Evolutionary conservation across 177 flowering plant species (phyloP).

Genomic region (Vitis hybrid): DNA sequence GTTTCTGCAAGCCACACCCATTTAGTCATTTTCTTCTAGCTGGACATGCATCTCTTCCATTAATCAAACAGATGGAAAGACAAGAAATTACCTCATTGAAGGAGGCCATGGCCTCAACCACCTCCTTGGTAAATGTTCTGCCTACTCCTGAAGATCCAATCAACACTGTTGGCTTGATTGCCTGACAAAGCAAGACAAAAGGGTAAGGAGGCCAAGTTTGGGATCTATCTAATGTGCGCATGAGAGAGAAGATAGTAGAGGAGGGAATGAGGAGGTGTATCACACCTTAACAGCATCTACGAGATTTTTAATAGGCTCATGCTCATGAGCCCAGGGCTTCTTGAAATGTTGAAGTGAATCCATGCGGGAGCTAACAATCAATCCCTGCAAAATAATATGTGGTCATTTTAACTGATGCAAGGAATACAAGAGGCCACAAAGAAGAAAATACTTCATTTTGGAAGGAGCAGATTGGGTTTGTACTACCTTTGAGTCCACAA

Average conservation of each 20-base stretch:
- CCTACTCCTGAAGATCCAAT: constrained; percentile 51
- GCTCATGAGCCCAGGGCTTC: constrained; percentile 66
- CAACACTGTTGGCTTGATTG: constrained; percentile 43
- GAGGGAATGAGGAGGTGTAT: not conserved
- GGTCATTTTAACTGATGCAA: not conserved
- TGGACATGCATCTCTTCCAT: not conserved
- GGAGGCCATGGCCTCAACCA: constrained; percentile 45
- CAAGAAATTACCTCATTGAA: constrained; percentile 35
- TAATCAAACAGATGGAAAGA: not conserved
- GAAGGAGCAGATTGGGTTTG: not conserved
- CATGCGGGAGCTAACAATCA: constrained; percentile 40
- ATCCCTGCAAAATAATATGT: constrained; percentile 29
- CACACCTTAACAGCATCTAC: constrained; percentile 45
- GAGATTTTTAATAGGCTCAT: constrained; percentile 39
- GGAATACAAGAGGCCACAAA: not conserved
- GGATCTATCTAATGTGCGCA: not conserved
- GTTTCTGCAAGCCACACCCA: constrained; percentile 40
- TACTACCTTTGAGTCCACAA: constrained; percentile 47
- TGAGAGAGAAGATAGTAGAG: not conserved
- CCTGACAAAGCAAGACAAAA: constrained; percentile 14
- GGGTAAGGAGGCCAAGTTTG: not conserved
- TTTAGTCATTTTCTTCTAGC: not conserved
- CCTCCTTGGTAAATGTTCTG: constrained; percentile 39
- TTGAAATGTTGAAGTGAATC: constrained; percentile 57
- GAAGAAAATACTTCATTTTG: not conserved